Percentiles rank a stretch among this genome's conserved stretches.
Conservation (phyloP, 768 basidiomycete species). For the Kwoniella shandongensis region DNA sequence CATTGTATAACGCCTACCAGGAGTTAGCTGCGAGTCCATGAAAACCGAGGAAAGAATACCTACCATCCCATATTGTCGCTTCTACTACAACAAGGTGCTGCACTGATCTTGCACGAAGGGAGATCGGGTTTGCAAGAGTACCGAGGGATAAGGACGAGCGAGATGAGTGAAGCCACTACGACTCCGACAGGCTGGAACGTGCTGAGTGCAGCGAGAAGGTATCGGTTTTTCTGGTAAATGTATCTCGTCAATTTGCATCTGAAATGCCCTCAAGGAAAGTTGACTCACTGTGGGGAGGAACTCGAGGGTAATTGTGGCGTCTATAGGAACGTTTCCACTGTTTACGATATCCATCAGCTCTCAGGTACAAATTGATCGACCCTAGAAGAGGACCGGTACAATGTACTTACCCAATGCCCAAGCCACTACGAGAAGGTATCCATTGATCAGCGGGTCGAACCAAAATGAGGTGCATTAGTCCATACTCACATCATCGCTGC, state of each 20-base stretch:
- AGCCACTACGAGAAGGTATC: constrained; percentile 3
- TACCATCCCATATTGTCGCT: constrained; percentile 62
- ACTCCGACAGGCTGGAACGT: constrained; percentile 57
- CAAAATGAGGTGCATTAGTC: too few relatives aligned
- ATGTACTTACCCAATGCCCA: constrained; percentile 34
- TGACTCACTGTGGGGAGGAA: constrained; percentile 30
- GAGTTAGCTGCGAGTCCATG: neutral
- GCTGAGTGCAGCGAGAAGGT: constrained; percentile 59
- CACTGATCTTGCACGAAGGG: constrained; percentile 31
- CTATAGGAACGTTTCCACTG: constrained; percentile 54
- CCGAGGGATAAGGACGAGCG: constrained; percentile 62
- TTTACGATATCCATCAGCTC: constrained; percentile 21
- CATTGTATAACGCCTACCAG: constrained; percentile 61
- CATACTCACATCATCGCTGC: constrained; percentile 18
- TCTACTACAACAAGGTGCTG: constrained; percentile 57
- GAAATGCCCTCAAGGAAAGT: too few relatives aligned
- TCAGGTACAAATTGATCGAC: too few relatives aligned
- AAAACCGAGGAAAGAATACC: constrained; percentile 3
- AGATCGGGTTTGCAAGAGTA: constrained; percentile 57
- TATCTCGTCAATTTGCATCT: neutral
- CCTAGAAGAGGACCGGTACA: too few relatives aligned
- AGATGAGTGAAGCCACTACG: constrained; percentile 59
- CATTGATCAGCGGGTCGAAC: too few relatives aligned
- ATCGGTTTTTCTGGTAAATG: constrained; percentile 45
- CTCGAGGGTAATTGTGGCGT: constrained; percentile 51